A percentile compares a stretch with the other conserved stretches of the same genome.
phyloP scores from a whole-genome alignment of 805 yeast species.

The Candida maris region DNA sequence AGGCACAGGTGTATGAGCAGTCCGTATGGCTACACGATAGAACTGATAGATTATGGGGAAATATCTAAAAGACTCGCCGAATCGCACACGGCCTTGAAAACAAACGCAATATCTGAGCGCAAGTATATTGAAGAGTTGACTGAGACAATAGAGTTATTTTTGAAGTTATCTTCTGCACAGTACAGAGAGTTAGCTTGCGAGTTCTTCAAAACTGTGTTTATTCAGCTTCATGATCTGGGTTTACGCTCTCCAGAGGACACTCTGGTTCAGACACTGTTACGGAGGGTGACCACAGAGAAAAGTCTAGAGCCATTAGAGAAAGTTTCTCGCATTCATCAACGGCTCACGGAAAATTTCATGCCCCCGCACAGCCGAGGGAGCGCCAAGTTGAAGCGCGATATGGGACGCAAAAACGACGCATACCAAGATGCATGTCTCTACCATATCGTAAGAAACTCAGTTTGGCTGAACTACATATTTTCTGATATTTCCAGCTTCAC shows the following conservation, averaged over 20 bases:
- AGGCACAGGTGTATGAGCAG: background rate
- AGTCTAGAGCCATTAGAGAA: conserved; percentile 3
- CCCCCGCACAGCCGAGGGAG: no score
- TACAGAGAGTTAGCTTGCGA: conserved; percentile 5
- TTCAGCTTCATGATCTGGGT: conserved; percentile 15
- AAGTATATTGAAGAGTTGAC: conserved; percentile 7
- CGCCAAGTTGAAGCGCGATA: no score
- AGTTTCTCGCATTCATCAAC: conserved; percentile 3
- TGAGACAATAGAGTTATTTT: conserved; percentile 4
- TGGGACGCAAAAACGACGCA: no score
- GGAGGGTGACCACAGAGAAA: background rate
- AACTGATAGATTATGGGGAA: background rate
- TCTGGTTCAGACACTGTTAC: conserved; percentile 11
- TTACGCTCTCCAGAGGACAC: conserved; percentile 8
- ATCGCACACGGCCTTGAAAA: background rate
- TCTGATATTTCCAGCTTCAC: conserved; percentile 5
- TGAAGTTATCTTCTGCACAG: conserved; percentile 2
- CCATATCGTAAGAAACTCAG: conserved; percentile 2
- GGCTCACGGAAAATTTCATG: conserved; percentile 6
- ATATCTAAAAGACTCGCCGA: background rate
- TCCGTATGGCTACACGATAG: conserved; percentile 2
- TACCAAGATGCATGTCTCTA: background rate
- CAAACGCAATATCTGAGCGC: background rate
- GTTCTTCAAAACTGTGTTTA: conserved; percentile 12
- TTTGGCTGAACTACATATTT: conserved; percentile 7